Evolutionary conservation across 345 rosid species (phyloP).

Genomic region (Euphorbia tirucalli): DNA sequence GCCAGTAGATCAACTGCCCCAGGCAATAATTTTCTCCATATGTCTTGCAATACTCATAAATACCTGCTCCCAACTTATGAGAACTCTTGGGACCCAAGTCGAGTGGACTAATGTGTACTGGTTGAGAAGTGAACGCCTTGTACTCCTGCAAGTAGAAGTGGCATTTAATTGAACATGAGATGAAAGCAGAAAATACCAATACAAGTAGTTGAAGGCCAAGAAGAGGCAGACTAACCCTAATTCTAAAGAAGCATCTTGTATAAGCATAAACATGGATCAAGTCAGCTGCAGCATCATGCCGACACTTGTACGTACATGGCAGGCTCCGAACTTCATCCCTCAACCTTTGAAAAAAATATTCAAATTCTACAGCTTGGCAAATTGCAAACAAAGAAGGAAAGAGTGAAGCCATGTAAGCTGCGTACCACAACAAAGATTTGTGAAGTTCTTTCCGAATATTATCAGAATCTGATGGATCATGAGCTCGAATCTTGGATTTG

Average conservation of each 20-base stretch:
- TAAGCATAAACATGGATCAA: constrained; percentile 89
- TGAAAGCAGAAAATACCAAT: neutral
- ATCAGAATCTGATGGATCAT: constrained; percentile 67
- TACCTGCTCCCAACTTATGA: constrained; percentile 64
- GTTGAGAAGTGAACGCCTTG: constrained; percentile 70
- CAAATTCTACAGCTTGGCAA: constrained; percentile 10
- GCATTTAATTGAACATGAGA: constrained; percentile 20
- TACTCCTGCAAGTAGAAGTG: constrained; percentile 55
- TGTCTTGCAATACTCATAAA: constrained; percentile 74
- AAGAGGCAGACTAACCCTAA: constrained; percentile 44
- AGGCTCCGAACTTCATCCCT: constrained; percentile 88
- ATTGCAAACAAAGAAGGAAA: neutral
- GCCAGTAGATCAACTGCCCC: constrained; percentile 96
- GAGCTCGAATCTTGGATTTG: constrained; percentile 63
- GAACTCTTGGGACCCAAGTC: constrained; percentile 87
- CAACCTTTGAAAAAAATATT: constrained; percentile 54
- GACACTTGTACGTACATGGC: constrained; percentile 87
- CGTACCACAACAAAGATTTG: constrained; percentile 88
- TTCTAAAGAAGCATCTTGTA: constrained; percentile 75
- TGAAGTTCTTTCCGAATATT: constrained; percentile 68
- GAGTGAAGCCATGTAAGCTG: constrained; percentile 19
- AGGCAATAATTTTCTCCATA: constrained; percentile 94
- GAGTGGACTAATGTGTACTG: constrained; percentile 85
- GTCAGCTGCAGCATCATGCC: constrained; percentile 99
- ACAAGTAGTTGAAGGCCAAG: neutral